A percentile compares a stretch with the other conserved stretches of the same genome.
Conservation (phyloP, 352 stramenopile genomes). For the Pythium angustatum region DNA sequence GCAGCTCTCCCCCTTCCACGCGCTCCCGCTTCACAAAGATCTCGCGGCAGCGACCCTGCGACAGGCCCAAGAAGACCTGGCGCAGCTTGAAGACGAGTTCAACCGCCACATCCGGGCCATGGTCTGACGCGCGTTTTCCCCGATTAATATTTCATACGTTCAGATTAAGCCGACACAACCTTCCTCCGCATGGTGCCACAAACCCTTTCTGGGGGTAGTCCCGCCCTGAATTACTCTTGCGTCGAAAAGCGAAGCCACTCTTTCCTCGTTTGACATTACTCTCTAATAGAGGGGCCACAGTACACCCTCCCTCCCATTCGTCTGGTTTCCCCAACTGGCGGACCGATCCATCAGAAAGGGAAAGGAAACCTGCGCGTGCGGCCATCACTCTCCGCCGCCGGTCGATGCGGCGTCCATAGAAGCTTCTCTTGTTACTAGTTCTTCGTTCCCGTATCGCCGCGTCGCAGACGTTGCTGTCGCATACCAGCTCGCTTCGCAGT, state of each 20-base stretch:
- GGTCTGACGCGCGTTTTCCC: conserved; percentile 21
- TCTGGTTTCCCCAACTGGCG: conserved; percentile 22
- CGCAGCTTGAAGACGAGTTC: conserved; percentile 50
- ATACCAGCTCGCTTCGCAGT: too few species aligned
- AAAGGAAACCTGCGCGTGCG: not conserved
- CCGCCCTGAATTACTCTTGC: too few species aligned
- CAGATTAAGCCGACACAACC: not conserved
- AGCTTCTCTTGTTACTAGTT: not conserved
- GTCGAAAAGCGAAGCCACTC: not conserved
- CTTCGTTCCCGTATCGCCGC: too few species aligned
- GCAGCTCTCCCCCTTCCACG: conserved; percentile 40
- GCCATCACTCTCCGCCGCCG: not conserved
- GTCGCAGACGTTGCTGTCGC: too few species aligned
- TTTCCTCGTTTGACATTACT: not conserved
- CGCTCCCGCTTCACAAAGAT: conserved; percentile 41
- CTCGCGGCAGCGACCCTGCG: conserved; percentile 37
- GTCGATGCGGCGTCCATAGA: conserved; percentile 8
- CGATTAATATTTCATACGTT: not conserved
- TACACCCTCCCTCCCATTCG: not conserved
- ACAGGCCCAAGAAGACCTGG: conserved; percentile 37
- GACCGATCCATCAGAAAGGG: conserved; percentile 2
- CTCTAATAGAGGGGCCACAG: not conserved
- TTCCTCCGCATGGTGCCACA: not conserved
- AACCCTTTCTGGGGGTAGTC: not conserved
- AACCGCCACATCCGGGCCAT: conserved; percentile 50